phyloP scores from a whole-genome alignment of 108 stramenopile genomes.

The Cyclostephanos tholiformis region DNA sequence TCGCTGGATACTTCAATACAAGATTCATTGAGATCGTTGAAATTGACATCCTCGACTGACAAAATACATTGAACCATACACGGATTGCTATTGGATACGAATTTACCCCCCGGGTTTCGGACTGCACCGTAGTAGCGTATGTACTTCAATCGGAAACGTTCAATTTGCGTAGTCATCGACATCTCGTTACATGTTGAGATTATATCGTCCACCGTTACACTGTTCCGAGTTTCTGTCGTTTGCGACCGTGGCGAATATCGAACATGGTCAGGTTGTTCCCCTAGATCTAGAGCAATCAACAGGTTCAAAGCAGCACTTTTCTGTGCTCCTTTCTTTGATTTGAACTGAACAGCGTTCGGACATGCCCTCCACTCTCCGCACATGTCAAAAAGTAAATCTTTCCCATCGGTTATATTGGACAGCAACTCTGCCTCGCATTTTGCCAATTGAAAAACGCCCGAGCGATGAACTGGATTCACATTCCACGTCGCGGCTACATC shows the following conservation, averaged over 20 bases:
- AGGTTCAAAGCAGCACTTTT: slow-evolving; percentile 36
- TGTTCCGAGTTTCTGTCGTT: neutral
- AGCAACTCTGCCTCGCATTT: neutral
- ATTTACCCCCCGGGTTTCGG: slow-evolving; percentile 3
- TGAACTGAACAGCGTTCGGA: slow-evolving; percentile 23
- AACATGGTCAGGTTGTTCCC: neutral
- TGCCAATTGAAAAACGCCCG: neutral
- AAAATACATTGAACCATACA: slow-evolving; percentile 14
- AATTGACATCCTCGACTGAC: neutral
- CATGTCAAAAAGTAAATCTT: slow-evolving; percentile 10
- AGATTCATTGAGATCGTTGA: slow-evolving; percentile 4
- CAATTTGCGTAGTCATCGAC: slow-evolving; percentile 6
- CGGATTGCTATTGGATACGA: slow-evolving; percentile 29
- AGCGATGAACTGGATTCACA: neutral
- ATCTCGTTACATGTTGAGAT: neutral
- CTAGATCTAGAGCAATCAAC: slow-evolving; percentile 15
- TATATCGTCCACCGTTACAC: neutral
- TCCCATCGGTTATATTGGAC: neutral
- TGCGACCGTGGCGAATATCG: neutral
- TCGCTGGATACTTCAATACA: neutral
- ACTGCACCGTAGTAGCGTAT: slow-evolving; percentile 19
- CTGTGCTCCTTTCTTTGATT: slow-evolving; percentile 29
- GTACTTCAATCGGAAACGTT: slow-evolving; percentile 9
- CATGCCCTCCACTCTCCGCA: slow-evolving; percentile 8
- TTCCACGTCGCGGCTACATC: neutral